A percentile compares a stretch with the other conserved stretches of the same genome.
Conservation (phyloP, 345 rosid genomes). For the Eucalyptus pauciflora region DNA sequence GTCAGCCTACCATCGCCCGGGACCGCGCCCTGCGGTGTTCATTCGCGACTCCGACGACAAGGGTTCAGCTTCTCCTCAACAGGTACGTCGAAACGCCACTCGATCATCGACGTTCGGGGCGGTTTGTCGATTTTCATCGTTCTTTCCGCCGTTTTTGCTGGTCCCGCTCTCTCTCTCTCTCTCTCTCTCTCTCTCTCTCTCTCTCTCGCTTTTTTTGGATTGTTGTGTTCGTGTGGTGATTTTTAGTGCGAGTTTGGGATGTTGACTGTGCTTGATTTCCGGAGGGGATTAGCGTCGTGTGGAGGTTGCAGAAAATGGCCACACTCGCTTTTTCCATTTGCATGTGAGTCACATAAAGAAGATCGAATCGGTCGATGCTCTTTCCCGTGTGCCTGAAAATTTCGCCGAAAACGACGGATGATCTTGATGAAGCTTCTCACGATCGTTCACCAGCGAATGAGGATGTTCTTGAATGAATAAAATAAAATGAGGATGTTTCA, state of each 20-base stretch:
- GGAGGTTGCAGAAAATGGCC: not conserved
- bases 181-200: not conserved
- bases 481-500: not conserved
- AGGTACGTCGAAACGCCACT: slow-evolving; percentile 12
- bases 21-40: slow-evolving; percentile 9
- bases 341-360: not conserved
- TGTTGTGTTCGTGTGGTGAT: not conserved
- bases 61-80: slow-evolving; percentile 34
- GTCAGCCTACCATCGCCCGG: slow-evolving; percentile 32
- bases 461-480: not conserved
- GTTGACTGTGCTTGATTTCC: not conserved
- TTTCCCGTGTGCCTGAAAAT: not conserved
- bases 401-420: not conserved
- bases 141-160: not conserved
- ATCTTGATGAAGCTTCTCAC: not conserved
- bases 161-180: not conserved
- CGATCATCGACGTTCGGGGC: not conserved
- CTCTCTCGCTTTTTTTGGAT: not conserved
- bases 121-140: not conserved
- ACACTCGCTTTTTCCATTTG: not conserved
- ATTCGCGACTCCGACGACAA: not conserved
- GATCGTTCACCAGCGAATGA: not conserved
- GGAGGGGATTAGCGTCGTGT: not conserved
- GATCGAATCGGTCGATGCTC: not conserved
- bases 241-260: not conserved